Evolutionary conservation across 2,329 filamentous ascomycete genomes (phyloP).

Genomic region (Monilinia laxa): DNA sequence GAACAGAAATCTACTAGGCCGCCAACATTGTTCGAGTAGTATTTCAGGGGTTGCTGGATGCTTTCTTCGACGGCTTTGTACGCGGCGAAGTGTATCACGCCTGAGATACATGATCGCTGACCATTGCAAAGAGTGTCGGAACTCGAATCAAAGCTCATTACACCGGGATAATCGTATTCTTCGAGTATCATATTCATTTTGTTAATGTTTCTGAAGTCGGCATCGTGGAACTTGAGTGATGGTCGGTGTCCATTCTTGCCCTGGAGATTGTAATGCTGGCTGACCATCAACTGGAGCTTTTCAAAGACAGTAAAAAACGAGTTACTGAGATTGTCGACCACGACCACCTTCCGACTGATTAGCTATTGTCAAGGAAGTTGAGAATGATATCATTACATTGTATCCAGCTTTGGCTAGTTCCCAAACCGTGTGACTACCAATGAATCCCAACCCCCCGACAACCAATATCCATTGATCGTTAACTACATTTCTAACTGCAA

Average conservation of each 20-base stretch:
- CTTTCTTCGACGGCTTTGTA: conserved; percentile 58
- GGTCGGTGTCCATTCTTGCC: conserved; percentile 28
- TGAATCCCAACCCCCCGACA: conserved; percentile 50
- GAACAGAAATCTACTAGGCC: conserved; percentile 60
- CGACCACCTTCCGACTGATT: conserved; percentile 40
- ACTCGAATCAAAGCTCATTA: conserved; percentile 21
- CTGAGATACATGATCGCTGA: conserved; percentile 48
- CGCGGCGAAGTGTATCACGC: conserved; percentile 69
- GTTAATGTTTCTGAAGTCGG: conserved; percentile 35
- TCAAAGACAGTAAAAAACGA: conserved; percentile 33
- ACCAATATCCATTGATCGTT: conserved; percentile 42
- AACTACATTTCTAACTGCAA: conserved; percentile 26
- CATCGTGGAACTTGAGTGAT: conserved; percentile 35
- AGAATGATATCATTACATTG: conserved; percentile 36
- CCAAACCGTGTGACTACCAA: conserved; percentile 51
- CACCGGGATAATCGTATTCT: conserved; percentile 26
- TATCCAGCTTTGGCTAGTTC: conserved; percentile 50
- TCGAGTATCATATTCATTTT: conserved; percentile 35
- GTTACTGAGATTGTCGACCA: conserved; percentile 43
- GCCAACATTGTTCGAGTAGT: conserved; percentile 67
- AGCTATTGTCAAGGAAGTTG: conserved; percentile 3
- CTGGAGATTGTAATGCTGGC: conserved; percentile 29
- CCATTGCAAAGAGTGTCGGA: conserved; percentile 15
- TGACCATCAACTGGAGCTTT: conserved; percentile 30
- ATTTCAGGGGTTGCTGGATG: conserved; percentile 58